A percentile compares a stretch with the other conserved stretches of the same genome.
Evolutionary conservation across 352 stramenopile genomes (phyloP).

Genomic region (Phytopythium ostracodes): DNA sequence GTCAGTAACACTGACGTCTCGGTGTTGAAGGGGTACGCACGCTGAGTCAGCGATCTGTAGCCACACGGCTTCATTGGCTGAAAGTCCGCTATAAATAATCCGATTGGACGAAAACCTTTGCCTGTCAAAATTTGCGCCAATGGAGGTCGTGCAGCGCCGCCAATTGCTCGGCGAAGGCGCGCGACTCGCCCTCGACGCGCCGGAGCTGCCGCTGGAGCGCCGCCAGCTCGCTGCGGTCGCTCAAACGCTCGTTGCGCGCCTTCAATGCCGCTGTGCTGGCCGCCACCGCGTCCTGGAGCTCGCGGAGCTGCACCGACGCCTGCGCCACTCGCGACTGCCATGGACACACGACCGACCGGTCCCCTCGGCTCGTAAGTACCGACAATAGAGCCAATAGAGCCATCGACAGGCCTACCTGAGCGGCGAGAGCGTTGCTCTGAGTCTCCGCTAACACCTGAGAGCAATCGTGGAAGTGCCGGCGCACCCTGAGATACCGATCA

Average conservation of each 20-base stretch:
- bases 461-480: slow-evolving; percentile 27
- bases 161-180: slow-evolving; percentile 24
- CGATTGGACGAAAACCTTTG: slow-evolving; percentile 12
- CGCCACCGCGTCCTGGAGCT: slow-evolving; percentile 15
- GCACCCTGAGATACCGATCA: slow-evolving; percentile 15
- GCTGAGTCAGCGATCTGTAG: not conserved
- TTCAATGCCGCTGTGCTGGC: slow-evolving; percentile 16
- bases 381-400: not conserved
- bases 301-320: slow-evolving; percentile 17
- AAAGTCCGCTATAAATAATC: slow-evolving; percentile 9
- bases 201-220: slow-evolving; percentile 39
- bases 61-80: slow-evolving; percentile 14
- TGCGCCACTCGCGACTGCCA: slow-evolving; percentile 4
- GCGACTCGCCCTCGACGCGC: slow-evolving; percentile 39
- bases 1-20: not conserved
- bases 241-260: slow-evolving; percentile 21
- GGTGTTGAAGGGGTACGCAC: not conserved
- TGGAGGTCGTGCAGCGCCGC: slow-evolving; percentile 38
- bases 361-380: not conserved
- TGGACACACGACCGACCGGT: not conserved
- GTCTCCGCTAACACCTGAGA: slow-evolving; percentile 12
- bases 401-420: slow-evolving; percentile 14
- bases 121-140: slow-evolving; percentile 11
- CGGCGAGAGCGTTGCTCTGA: slow-evolving; percentile 8
- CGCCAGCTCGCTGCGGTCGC: slow-evolving; percentile 31